Evolutionary conservation across 495 filamentous ascomycete genomes (phyloP).

Genomic region (Durotheca rogersii): DNA sequence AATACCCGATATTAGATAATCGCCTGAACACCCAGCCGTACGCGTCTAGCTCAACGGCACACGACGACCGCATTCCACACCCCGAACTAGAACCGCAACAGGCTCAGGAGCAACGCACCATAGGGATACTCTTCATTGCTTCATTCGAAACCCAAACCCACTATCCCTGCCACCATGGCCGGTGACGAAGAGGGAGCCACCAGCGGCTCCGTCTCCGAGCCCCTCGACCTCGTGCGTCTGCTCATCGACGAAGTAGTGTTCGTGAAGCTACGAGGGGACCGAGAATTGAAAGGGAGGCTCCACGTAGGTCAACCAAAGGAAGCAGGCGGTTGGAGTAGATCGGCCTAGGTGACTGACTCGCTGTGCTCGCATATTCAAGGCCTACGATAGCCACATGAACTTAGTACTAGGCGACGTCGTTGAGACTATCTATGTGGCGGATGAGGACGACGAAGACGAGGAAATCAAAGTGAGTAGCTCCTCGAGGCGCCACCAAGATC

Average conservation of each 20-base stretch:
- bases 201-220: constrained; percentile 67
- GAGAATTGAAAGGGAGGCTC: constrained; percentile 90
- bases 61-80: too few species aligned
- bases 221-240: constrained; percentile 91
- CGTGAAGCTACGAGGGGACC: constrained; percentile 92
- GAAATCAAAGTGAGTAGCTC: constrained; percentile 37
- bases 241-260: constrained; percentile 94
- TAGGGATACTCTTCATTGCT: too few species aligned
- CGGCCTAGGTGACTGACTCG: constrained; percentile 13
- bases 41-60: too few species aligned
- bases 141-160: too few species aligned
- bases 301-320: constrained; percentile 62
- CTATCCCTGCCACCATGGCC: constrained; percentile 55
- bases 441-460: constrained; percentile 81
- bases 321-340: neutral
- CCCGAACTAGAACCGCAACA: too few species aligned
- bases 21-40: too few species aligned
- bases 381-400: constrained; percentile 98
- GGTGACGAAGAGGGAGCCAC: constrained; percentile 65
- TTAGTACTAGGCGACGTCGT: constrained; percentile 96
- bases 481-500: neutral
- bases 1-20: too few species aligned
- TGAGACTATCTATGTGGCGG: constrained; percentile 92
- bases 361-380: constrained; percentile 61
- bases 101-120: too few species aligned